phyloP scores from a whole-genome alignment of 148 eudicot genomes.

The Limonium bicolor region DNA sequence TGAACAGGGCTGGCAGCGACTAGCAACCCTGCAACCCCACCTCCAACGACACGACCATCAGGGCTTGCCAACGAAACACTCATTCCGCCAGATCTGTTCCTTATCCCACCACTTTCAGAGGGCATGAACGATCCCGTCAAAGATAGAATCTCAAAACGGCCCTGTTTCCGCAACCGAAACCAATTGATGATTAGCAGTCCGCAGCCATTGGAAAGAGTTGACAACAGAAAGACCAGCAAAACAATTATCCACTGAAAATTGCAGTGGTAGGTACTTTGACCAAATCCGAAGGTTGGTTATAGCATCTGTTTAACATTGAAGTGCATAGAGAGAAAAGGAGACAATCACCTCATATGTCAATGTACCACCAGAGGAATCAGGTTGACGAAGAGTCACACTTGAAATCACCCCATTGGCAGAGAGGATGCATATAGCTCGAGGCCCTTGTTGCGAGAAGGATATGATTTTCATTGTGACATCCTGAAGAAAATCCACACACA shows the following conservation, averaged over 20 bases:
- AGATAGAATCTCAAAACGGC: constrained; percentile 91
- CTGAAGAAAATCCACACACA: constrained; percentile 32
- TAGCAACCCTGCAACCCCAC: constrained; percentile 86
- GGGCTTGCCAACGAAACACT: constrained; percentile 93
- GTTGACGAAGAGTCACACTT: constrained; percentile 92
- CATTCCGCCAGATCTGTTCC: constrained; percentile 89
- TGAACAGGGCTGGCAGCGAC: constrained; percentile 88
- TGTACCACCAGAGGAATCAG: constrained; percentile 96
- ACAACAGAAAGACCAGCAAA: too few species aligned
- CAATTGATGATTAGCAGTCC: neutral
- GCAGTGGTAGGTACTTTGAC: too few species aligned
- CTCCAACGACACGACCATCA: constrained; percentile 96
- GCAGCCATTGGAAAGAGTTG: neutral
- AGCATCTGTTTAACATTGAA: neutral
- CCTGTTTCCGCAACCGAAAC: constrained; percentile 28
- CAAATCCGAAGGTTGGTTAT: too few species aligned
- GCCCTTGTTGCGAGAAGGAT: constrained; percentile 98
- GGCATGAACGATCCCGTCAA: constrained; percentile 94
- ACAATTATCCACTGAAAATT: too few species aligned
- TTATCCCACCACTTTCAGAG: constrained; percentile 76
- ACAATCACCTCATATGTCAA: constrained; percentile 83
- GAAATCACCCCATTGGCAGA: constrained; percentile 90
- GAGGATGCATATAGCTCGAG: constrained; percentile 86
- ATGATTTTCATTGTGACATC: constrained; percentile 93
- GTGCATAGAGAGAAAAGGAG: neutral